These are phyloP conservation scores for Clavispora carvajalis DNA, from an alignment of 805 yeast species.

Conservation along the genomic window DNA sequence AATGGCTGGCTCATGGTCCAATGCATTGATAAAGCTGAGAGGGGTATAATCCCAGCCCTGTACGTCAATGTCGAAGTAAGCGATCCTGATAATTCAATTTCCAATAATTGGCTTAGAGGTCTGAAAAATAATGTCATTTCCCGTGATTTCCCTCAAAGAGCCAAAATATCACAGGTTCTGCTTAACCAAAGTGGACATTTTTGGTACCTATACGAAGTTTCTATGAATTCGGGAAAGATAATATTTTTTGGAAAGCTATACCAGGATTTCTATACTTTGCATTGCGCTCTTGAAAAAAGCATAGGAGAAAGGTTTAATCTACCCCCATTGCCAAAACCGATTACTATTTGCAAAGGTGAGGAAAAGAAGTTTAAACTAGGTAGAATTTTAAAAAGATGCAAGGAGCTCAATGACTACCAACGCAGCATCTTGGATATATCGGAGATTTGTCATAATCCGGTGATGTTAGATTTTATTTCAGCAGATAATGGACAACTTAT, in stretches of 20 bases:
- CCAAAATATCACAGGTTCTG: slow-evolving; percentile 23
- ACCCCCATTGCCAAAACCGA: slow-evolving; percentile 30
- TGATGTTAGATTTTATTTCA: slow-evolving; percentile 7
- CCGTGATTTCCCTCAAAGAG: slow-evolving; percentile 8
- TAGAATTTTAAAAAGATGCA: slow-evolving; percentile 16
- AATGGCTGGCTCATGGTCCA: slow-evolving; percentile 38
- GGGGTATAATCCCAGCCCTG: slow-evolving; percentile 36
- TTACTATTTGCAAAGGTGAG: slow-evolving; percentile 5
- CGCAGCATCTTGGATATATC: slow-evolving; percentile 14
- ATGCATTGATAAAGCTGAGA: slow-evolving; percentile 17
- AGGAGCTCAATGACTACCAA: slow-evolving; percentile 23
- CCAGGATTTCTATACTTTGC: slow-evolving; percentile 34
- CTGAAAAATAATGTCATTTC: not conserved
- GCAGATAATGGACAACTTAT: not conserved
- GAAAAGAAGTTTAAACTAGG: not conserved
- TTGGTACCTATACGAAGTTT: slow-evolving; percentile 32
- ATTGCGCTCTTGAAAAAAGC: slow-evolving; percentile 6
- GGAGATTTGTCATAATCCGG: slow-evolving; percentile 1
- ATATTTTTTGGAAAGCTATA: slow-evolving; percentile 27
- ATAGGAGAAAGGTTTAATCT: slow-evolving; percentile 8
- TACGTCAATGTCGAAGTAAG: slow-evolving; percentile 37
- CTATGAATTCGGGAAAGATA: slow-evolving; percentile 14
- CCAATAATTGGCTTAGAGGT: slow-evolving; percentile 25
- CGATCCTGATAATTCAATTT: slow-evolving; percentile 29
- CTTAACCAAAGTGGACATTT: slow-evolving; percentile 18